Conservation (phyloP, 306 rosid genomes). For the Prunus campanulata region DNA sequence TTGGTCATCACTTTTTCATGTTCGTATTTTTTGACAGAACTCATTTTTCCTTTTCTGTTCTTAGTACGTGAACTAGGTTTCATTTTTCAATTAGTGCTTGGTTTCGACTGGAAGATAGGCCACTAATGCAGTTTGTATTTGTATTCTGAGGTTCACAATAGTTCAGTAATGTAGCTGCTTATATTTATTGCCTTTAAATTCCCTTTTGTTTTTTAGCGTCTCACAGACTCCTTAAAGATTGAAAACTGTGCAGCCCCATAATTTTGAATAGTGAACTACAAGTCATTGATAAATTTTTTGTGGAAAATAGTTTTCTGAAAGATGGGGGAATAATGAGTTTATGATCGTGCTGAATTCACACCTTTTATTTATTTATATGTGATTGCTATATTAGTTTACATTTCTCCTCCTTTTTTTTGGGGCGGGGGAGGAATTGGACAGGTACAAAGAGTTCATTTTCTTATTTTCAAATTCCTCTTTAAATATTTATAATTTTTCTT, state of each 20-base stretch:
- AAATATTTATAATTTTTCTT: background rate
- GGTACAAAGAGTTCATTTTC: no score
- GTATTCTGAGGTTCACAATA: background rate
- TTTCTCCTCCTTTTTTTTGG: no score
- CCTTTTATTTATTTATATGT: background rate
- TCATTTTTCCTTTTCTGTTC: slow-evolving; percentile 19
- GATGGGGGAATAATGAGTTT: background rate
- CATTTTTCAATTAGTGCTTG: background rate
- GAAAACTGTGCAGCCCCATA: background rate
- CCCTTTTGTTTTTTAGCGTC: background rate
- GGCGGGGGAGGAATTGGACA: no score
- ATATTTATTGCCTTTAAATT: background rate
- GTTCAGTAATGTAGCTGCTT: background rate
- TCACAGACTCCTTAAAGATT: background rate
- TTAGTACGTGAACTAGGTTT: slow-evolving; percentile 7
- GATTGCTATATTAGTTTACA: no score
- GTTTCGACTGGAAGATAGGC: background rate
- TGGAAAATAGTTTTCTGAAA: background rate
- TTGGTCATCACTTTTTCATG: background rate
- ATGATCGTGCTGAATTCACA: background rate
- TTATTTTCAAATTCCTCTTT: background rate
- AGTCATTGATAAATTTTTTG: background rate
- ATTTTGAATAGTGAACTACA: background rate
- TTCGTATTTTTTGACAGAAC: slow-evolving; percentile 4
- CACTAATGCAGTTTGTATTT: background rate